Percentiles rank a stretch among this genome's conserved stretches.
phyloP scores from a whole-genome alignment of 441 rosid species.

The Euphorbia schlechtendalii region DNA sequence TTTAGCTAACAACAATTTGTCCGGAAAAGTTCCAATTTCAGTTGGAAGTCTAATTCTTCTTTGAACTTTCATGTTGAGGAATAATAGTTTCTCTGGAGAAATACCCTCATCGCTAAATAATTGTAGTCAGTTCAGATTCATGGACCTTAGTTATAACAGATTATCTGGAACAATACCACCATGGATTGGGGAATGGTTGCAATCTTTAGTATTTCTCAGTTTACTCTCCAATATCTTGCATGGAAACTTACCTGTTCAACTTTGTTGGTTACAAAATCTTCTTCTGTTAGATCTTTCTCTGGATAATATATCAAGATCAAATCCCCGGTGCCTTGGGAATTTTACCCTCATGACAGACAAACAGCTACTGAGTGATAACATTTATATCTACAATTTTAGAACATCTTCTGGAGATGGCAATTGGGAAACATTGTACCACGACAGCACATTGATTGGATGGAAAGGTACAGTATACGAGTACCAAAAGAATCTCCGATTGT shows the following conservation, averaged over 20 bases:
- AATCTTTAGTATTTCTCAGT: constrained; percentile 12
- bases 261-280: too few relatives aligned
- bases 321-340: too few relatives aligned
- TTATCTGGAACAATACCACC: constrained; percentile 20
- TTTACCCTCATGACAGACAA: constrained; percentile 11
- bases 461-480: constrained; percentile 18
- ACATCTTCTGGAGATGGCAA: background rate
- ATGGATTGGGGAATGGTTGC: constrained; percentile 18
- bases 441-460: constrained; percentile 10
- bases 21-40: constrained; percentile 21
- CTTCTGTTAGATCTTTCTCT: too few relatives aligned
- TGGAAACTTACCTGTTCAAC: too few relatives aligned
- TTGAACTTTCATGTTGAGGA: constrained; percentile 9
- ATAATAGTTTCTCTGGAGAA: constrained; percentile 18
- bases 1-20: constrained; percentile 19
- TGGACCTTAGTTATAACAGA: constrained; percentile 19
- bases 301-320: too few relatives aligned
- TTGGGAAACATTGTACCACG: background rate
- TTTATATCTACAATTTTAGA: background rate
- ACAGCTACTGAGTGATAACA: background rate
- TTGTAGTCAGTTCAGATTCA: constrained; percentile 4
- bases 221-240: constrained; percentile 17
- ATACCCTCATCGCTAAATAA: constrained; percentile 16
- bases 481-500: background rate
- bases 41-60: constrained; percentile 9